Base-by-base conservation (phyloP, 2,329 filamentous ascomycete genomes). In the Penicillium sp. region DNA sequence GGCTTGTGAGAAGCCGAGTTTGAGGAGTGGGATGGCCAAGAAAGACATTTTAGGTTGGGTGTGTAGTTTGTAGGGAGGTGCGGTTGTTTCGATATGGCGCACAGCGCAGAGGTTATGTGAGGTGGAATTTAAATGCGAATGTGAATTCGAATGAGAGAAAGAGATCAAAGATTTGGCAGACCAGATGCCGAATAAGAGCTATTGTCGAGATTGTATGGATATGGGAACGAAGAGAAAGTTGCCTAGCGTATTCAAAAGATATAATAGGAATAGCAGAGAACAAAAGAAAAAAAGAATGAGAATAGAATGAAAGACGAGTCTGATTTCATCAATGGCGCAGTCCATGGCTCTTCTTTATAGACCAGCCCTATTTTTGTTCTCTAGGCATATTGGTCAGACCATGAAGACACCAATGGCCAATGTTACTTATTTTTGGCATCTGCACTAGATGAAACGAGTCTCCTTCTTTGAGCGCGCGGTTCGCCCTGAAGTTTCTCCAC, bases 21-120 rank as follows among this genome's bases (percentile, higher is more conserved):
- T 61, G 58, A 70, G 55, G 53, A 68, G 53, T 61, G 67, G 69
- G 50, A 68, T 28, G 47, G 66, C 48, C 47, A 70, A 38, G 59
- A 71, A 69, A 52, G 62, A 68, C 69, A 71, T 71, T 49, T 45
- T 55, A 22, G 35, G 16, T 56, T 43, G 28, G 40, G 25, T 35
- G 19, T 30, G 22, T 22, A 11, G 19, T 35, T 25, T 30, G 22
- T 22, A 11, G 19, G 41, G 10, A 19, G 26, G 19, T 44, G n/a
- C 30, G n/a, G 46, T 6, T 19, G 51, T 19, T 28, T 22, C 22
- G 5, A 26, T 40, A 46, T 47, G n/a, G 42, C 49, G 46, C 46
- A 44, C 52, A 50, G 46, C 52, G 46, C 52, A 28, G 6, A 12
- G 19, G 38, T 55, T 55, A 40, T 55, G 40, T 44, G 36, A 22